A percentile compares a stretch with the other conserved stretches of the same genome.
These are phyloP conservation scores for Ophiosphaerella narmari DNA, from an alignment of 2,329 filamentous ascomycete species.

Conservation along the genomic window DNA sequence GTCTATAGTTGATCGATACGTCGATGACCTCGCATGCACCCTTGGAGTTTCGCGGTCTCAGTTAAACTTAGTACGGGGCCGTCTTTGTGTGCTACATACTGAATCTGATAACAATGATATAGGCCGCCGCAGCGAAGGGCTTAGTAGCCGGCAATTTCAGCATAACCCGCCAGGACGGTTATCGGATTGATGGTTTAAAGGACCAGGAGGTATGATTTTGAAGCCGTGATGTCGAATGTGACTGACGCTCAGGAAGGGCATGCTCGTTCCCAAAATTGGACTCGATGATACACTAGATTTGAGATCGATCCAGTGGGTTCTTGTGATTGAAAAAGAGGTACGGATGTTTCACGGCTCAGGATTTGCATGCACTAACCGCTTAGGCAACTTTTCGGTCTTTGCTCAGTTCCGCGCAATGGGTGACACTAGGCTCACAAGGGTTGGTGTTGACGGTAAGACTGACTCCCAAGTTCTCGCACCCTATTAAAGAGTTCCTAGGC, in stretches of 20 bases:
- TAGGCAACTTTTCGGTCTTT: slow-evolving; percentile 78
- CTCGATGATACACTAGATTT: slow-evolving; percentile 59
- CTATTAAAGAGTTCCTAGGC: slow-evolving; percentile 55
- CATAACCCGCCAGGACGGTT: slow-evolving; percentile 54
- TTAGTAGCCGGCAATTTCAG: slow-evolving; percentile 65
- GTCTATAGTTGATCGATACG: slow-evolving; percentile 68
- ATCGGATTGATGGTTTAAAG: slow-evolving; percentile 46
- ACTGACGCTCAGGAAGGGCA: slow-evolving; percentile 54
- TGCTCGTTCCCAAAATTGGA: slow-evolving; percentile 62
- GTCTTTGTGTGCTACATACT: slow-evolving; percentile 34
- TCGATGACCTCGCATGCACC: slow-evolving; percentile 75
- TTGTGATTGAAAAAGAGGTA: slow-evolving; percentile 81
- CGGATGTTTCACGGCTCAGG: slow-evolving; percentile 3
- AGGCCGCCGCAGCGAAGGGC: slow-evolving; percentile 77
- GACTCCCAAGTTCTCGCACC: too few species aligned
- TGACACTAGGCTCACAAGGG: slow-evolving; percentile 57
- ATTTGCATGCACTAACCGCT: slow-evolving; percentile 15
- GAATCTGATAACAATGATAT: slow-evolving; percentile 2
- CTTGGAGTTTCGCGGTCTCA: slow-evolving; percentile 66
- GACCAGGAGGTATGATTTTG: slow-evolving; percentile 44
- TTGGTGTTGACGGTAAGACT: slow-evolving; percentile 68
- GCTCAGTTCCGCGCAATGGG: slow-evolving; percentile 61
- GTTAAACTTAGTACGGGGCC: slow-evolving; percentile 68
- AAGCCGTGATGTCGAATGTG: not conserved
- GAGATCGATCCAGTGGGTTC: slow-evolving; percentile 62